A percentile compares a stretch with the other conserved stretches of the same genome.
Evolutionary conservation across 2,329 filamentous ascomycete species (phyloP).

Genomic region (Aspergillus pseudoviridinutans): DNA sequence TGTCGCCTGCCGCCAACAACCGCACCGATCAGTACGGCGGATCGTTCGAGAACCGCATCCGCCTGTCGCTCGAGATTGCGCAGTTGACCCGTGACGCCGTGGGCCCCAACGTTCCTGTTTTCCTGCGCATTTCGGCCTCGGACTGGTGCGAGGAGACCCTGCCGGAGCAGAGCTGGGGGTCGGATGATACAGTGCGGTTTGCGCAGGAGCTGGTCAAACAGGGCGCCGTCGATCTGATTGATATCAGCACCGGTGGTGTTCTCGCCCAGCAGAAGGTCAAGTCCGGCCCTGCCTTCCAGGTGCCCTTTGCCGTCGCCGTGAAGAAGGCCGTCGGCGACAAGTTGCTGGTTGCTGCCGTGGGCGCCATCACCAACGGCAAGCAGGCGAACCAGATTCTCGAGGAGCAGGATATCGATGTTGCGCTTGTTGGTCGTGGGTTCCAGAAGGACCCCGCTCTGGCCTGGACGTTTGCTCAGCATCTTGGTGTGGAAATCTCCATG

Average conservation of each 20-base stretch:
- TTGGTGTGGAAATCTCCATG: slow-evolving; percentile 68
- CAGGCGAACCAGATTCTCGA: slow-evolving; percentile 62
- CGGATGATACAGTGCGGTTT: slow-evolving; percentile 60
- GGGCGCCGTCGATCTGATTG: slow-evolving; percentile 73
- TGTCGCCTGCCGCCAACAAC: slow-evolving; percentile 66
- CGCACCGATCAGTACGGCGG: slow-evolving; percentile 57
- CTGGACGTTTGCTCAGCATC: slow-evolving; percentile 66
- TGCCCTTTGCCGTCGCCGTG: slow-evolving; percentile 66
- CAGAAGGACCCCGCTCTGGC: slow-evolving; percentile 78
- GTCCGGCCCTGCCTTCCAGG: slow-evolving; percentile 65
- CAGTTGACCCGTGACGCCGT: slow-evolving; percentile 60
- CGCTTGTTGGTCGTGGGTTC: slow-evolving; percentile 70
- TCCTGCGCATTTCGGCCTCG: slow-evolving; percentile 68
- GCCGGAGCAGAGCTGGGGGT: slow-evolving; percentile 61
- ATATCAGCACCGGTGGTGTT: slow-evolving; percentile 75
- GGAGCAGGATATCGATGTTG: slow-evolving; percentile 59
- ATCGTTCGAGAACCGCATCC: slow-evolving; percentile 59
- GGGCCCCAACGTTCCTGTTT: slow-evolving; percentile 65
- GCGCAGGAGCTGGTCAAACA: slow-evolving; percentile 63
- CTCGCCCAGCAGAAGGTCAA: slow-evolving; percentile 46
- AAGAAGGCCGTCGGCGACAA: slow-evolving; percentile 69
- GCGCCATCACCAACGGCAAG: slow-evolving; percentile 65
- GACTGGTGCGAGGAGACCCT: slow-evolving; percentile 68
- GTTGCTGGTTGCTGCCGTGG: slow-evolving; percentile 70
- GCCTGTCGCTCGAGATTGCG: slow-evolving; percentile 64